Evolutionary conservation across 1,284 basidiomycete genomes (phyloP).

Genomic region (Cerrena zonata): DNA sequence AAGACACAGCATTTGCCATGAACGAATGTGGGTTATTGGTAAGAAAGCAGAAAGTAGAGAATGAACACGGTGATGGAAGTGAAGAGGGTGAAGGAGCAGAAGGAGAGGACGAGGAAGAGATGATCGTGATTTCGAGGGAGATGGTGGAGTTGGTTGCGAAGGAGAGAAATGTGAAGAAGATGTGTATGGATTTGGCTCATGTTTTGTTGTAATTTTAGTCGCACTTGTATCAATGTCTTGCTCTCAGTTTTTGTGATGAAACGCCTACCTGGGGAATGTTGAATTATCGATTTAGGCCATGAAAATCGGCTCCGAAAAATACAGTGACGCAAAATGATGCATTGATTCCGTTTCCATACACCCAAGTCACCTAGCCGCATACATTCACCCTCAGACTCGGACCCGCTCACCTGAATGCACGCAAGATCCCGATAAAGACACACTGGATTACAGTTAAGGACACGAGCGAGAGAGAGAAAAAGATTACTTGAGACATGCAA

Average conservation of each 20-base stretch:
- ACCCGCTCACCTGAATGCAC: not conserved
- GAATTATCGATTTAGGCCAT: not conserved
- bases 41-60: constrained; percentile 15
- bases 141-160: constrained; percentile 66
- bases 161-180: constrained; percentile 59
- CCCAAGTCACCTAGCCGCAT: not conserved
- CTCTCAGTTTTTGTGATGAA: not conserved
- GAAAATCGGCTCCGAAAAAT: too few species aligned
- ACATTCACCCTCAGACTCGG: not conserved
- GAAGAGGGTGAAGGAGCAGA: not conserved
- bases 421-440: not conserved
- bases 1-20: constrained; percentile 85
- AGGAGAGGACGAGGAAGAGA: constrained; percentile 28
- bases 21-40: constrained; percentile 79
- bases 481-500: constrained; percentile 19
- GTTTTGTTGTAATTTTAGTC: constrained; percentile 37
- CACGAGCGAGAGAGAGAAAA: constrained; percentile 6
- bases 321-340: too few species aligned
- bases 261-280: not conserved
- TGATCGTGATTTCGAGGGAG: constrained; percentile 61
- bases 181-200: constrained; percentile 53
- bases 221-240: not conserved
- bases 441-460: constrained; percentile 3
- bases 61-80: constrained; percentile 2
- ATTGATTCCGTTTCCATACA: too few species aligned